These are phyloP conservation scores for Quercus parvula DNA, from an alignment of 306 rosid genomes.

Conservation along the genomic window DNA sequence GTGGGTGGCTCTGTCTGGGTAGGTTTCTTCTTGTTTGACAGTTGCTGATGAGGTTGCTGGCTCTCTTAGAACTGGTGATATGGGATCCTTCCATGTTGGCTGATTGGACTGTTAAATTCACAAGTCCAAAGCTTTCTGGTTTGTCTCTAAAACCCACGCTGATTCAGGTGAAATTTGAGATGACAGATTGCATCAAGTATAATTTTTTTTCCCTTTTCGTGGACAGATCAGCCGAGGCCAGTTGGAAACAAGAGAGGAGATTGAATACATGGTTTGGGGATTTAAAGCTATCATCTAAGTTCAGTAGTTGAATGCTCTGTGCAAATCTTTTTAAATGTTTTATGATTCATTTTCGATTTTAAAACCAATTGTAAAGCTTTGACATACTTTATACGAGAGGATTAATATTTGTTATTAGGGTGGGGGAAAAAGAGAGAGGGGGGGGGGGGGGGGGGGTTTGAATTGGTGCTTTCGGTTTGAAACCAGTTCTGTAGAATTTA, in stretches of 20 bases:
- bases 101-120: constrained; percentile 27
- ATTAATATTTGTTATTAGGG: no score
- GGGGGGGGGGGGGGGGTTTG: no score
- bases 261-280: neutral
- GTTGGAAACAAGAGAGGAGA: neutral
- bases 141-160: neutral
- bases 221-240: neutral
- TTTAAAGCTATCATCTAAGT: neutral
- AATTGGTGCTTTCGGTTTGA: no score
- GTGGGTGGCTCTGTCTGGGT: constrained; percentile 68
- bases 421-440: no score
- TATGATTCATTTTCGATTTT: neutral
- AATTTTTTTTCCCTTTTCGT: neutral
- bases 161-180: no score
- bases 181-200: no score
- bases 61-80: constrained; percentile 82
- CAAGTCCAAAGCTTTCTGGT: constrained; percentile 19
- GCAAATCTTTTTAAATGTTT: neutral
- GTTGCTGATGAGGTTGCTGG: constrained; percentile 83
- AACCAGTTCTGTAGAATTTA: neutral
- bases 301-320: neutral
- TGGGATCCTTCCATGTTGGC: constrained; percentile 80
- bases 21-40: constrained; percentile 74
- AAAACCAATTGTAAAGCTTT: neutral
- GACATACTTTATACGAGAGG: neutral